Base-by-base conservation (phyloP, 305 asterid species). In the Fraxinus albicans region DNA sequence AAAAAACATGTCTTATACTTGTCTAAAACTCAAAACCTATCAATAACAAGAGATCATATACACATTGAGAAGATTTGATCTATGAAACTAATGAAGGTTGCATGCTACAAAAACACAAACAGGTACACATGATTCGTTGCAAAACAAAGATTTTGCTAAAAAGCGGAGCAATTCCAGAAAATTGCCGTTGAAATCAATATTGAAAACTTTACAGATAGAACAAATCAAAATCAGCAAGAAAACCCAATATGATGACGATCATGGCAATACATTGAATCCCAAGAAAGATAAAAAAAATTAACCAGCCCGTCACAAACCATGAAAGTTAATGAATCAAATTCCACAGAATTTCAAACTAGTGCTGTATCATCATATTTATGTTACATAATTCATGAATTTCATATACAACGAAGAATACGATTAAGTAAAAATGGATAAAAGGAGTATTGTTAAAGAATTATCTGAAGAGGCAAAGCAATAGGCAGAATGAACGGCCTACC, bases 401-500 rank as follows among this genome's bases (percentile, higher is more conserved):
- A 67, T 63, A 44, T 73, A 34, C 69, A 44, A 0, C 19, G 2
- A 19, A 42, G 31, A 75, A 72, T 25, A 27, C 38, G 74, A 77
- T 72, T 13, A 21, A 23, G 4, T 15, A n/a, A n/a, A 58, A 63
- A 65, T 1, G 21, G 35, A 36, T 55, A 77, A 27, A 55, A 53
- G 9, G 80, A 65, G 44, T 44, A 12, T 44, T 44, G 17, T 2
- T 12, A 44, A 2, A 44, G n/a, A 44, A 44, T 6, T 80, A 79
- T 73, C 80, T 13, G 75, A 70, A 69, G 78, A 84, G 25, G 72
- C 10, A 60, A 75, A 81, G 12, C 9, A 82, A 79, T 74, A 83
- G 87, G 89, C 88, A 82, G 80, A 29, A 84, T 81, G 81, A 87
- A 84, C 88, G 86, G 90, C 80, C 88, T 87, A 92, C 97, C 96